phyloP scores from a whole-genome alignment of 1,284 basidiomycete species.

The Flammula alnicola region DNA sequence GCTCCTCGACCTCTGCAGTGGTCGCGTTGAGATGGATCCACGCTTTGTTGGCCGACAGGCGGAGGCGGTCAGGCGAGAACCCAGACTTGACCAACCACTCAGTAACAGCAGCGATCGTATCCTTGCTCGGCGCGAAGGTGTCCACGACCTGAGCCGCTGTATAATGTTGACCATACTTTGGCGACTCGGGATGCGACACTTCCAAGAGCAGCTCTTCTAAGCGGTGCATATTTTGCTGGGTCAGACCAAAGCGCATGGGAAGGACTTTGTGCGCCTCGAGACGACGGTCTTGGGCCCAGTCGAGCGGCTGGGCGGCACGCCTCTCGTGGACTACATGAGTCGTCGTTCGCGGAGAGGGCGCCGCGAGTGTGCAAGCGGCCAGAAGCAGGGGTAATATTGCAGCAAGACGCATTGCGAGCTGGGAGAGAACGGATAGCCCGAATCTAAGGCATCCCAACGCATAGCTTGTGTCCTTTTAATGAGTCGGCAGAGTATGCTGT shows the following conservation, averaged over 20 bases:
- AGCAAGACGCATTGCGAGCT: constrained; percentile 12
- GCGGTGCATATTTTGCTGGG: constrained; percentile 47
- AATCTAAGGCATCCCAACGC: background rate
- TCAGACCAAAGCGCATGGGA: constrained; percentile 51
- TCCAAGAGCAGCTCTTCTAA: constrained; percentile 48
- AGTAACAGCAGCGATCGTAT: constrained; percentile 46
- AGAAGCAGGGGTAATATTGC: constrained; percentile 7
- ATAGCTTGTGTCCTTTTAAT: constrained; percentile 5
- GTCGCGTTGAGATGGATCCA: constrained; percentile 54
- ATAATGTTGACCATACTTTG: constrained; percentile 40
- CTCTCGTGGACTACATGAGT: constrained; percentile 45
- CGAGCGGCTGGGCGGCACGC: constrained; percentile 39
- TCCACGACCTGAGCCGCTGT: constrained; percentile 32
- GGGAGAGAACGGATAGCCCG: constrained; percentile 1
- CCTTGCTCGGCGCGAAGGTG: constrained; percentile 37
- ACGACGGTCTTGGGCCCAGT: constrained; percentile 39
- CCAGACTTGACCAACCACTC: constrained; percentile 48
- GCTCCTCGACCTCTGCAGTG: constrained; percentile 46
- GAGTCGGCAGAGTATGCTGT: background rate
- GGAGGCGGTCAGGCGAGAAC: constrained; percentile 41
- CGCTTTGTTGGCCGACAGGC: constrained; percentile 42
- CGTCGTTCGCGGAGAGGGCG: constrained; percentile 13
- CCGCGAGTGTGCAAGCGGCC: constrained; percentile 8
- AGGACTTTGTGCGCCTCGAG: constrained; percentile 37
- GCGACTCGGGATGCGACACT: constrained; percentile 50